Base-by-base conservation (phyloP, 768 basidiomycete species). In the Lactarius akahatsu region DNA sequence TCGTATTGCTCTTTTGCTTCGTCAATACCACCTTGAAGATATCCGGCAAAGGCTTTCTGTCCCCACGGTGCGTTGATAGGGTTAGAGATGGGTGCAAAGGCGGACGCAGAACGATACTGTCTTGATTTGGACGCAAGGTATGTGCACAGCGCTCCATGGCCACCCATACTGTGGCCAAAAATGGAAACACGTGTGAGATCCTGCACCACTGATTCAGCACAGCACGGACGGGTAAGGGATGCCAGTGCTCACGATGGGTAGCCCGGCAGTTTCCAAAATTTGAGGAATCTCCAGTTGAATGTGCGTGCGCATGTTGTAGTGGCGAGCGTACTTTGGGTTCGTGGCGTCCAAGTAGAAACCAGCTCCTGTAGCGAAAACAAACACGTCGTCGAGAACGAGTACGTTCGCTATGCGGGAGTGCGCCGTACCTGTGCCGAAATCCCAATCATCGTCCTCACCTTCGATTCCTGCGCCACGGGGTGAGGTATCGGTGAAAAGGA, bases 311-410 rank as follows among this genome's bases (percentile, higher is more conserved):
- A 98, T 98, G 76, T 90, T 91, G 75, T 96, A 96, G 75, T 92
- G 80, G 72, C 83, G 85, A 30, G 86, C 76, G 74, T 84, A 93
- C 73, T 85, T 85, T 7, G 85, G 81, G 65, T 86, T 82, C 2
- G 94, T 97, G 3, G 96, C 96, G 74, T 97, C 88, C 71, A 99
- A 76, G 77, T 99, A 98, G 80, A 98, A 99, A 41, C 97, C 96
- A 55, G 97, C 97, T 55, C 82, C 86, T 82, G 65, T 26, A 15
- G 36, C 36, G 23, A 56, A 34, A 23, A 26, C 61, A 18, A 57
- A 32, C 15, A 23, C 4, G 34, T 23, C 58, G 62, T 57, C 41
- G 16, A n/a, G 30, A 30, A 16, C 36, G 54, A 70, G 61, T 36
- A 18, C 3, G 63, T 71, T 8, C 45, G 50, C n/a, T 23, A 8